Percentiles rank a stretch among this genome's conserved stretches.
Evolutionary conservation across 2,329 filamentous ascomycete genomes (phyloP).

Genomic region (Cercospora janseana): DNA sequence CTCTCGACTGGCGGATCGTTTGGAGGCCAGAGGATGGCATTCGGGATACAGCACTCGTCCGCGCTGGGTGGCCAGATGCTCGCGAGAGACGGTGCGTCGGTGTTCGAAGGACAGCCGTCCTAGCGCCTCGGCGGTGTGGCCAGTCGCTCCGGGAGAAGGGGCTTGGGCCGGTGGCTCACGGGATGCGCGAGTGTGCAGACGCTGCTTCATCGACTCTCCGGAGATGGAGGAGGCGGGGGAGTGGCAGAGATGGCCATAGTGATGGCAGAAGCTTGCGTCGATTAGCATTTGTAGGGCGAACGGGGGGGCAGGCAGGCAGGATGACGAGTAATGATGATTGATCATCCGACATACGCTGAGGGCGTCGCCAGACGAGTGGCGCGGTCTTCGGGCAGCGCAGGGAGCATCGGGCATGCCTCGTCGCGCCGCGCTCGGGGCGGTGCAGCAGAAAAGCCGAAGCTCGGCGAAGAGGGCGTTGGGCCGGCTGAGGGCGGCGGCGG

Average conservation of each 20-base stretch:
- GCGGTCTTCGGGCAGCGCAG: neutral
- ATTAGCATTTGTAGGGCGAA: constrained; percentile 1
- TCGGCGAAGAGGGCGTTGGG: too few relatives aligned
- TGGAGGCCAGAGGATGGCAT: constrained; percentile 2
- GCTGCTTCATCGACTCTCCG: constrained; percentile 22
- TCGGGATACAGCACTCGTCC: neutral
- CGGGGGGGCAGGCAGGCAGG: neutral
- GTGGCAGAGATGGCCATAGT: neutral
- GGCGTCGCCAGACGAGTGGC: neutral
- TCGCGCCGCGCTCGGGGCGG: neutral
- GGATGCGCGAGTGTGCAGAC: constrained; percentile 17
- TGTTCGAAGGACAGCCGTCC: constrained; percentile 5
- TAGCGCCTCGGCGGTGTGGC: constrained; percentile 1
- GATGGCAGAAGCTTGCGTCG: neutral
- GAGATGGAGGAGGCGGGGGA: constrained; percentile 10
- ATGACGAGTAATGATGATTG: neutral
- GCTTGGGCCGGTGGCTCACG: constrained; percentile 18
- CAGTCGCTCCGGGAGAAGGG: neutral
- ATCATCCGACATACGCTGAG: constrained; percentile 2
- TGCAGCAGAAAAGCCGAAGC: neutral
- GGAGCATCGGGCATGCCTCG: neutral
- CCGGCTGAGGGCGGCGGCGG: too few relatives aligned
- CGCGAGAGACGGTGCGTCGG: constrained; percentile 1
- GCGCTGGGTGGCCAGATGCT: neutral
- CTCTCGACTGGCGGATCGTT: constrained; percentile 10